Percentiles rank a stretch among this genome's conserved stretches.
phyloP scores from a whole-genome alignment of 140 eudicot genomes.

The Ambrosia hybrid region DNA sequence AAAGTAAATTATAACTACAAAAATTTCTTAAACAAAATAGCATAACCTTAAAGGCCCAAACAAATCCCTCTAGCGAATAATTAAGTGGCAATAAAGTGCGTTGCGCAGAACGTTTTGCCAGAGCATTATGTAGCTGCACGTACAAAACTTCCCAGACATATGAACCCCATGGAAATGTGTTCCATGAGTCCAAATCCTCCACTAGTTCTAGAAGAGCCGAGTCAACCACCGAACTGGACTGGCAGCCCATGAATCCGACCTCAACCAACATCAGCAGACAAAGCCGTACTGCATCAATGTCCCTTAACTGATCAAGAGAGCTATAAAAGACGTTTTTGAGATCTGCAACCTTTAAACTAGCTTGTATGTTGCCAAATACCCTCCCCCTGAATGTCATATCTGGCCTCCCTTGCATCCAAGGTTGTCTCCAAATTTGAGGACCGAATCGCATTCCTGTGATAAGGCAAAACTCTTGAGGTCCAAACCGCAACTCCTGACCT shows the following conservation, averaged over 20 bases:
- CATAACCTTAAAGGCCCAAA: conserved; percentile 10
- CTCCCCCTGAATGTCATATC: neutral
- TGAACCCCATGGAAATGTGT: conserved; percentile 12
- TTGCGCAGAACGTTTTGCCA: neutral
- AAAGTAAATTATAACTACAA: neutral
- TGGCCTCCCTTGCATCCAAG: neutral
- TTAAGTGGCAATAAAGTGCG: neutral
- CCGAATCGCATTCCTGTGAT: neutral
- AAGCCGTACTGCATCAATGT: conserved; percentile 1
- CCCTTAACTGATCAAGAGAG: conserved; percentile 1
- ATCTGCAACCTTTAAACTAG: neutral
- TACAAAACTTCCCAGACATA: neutral
- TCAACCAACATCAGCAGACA: conserved; percentile 7
- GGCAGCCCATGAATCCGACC: conserved; percentile 3
- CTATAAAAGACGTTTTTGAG: neutral
- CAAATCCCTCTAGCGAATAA: neutral
- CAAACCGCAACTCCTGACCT: conserved; percentile 4
- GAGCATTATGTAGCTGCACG: neutral
- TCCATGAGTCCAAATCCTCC: conserved; percentile 12
- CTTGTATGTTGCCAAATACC: neutral
- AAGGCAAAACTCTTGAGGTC: conserved; percentile 5
- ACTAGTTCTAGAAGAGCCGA: neutral
- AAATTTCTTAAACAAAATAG: neutral
- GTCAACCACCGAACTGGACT: neutral
- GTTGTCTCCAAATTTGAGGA: neutral